Evolutionary conservation across 768 basidiomycete species (phyloP), one percentile per base, ranked within the genome.

Genomic region (Chalciporus piperatus): DNA sequence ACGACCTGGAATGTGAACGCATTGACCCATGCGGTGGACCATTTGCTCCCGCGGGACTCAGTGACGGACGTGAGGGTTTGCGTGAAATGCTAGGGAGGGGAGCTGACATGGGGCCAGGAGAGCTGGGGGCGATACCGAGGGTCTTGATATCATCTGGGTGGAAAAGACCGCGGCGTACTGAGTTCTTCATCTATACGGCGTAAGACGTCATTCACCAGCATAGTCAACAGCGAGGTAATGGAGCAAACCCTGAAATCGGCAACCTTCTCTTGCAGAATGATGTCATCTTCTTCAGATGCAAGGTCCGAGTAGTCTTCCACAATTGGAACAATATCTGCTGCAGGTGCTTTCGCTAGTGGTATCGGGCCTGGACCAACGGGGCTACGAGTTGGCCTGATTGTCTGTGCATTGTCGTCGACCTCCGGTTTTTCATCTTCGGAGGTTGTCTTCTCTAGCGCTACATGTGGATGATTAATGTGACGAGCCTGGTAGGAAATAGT

Each of bases 291-390:
- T 14, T 86, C 89, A n/a, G 77, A 72, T 20, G 82, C 84, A 37
- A 96, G 70, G 64, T 98, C 95, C 7, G 92, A 95, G 63, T 93
- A 95, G 68, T 98, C 95, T 62, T 98, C 95, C 3, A 87, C 79
- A 37, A 90, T 87, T 7, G 87, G 82, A 9, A 70, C 68, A 27
- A 90, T 84, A 37, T 78, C 80, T 9, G 75, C 71, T 9, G 86
- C 68, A 1, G 88, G 87, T 3, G 84, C 74, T 64, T 75, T 80
- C 16, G 85, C 79, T 6, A 85, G 71, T 37, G 82, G 77, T 8
- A 82, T 67, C 11, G 77, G 71, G 14, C 68, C 66, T 23, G 76
- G 77, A 25, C 70, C 69, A 16, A 75, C 80, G 11, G 90, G 87
- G 65, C 89, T 92, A 51, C 82, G 78, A 39, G 70, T 82, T 17